A percentile compares a stretch with the other conserved stretches of the same genome.
Conservation (phyloP, 1,284 basidiomycete genomes). For the Tetrapyrgos nigripes region DNA sequence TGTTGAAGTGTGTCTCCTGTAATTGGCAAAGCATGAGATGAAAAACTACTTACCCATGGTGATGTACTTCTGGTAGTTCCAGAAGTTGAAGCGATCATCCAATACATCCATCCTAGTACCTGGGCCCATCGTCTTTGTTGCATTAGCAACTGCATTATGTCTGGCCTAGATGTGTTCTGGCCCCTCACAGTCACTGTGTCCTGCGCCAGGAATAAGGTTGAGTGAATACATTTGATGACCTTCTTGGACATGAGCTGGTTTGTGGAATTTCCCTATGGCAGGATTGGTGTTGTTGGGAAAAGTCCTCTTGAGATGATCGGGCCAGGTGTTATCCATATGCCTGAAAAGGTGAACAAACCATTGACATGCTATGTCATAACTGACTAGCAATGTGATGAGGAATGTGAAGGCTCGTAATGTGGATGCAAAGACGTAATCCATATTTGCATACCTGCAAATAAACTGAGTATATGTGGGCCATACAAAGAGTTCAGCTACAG, state of each 20-base stretch:
- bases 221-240: constrained; percentile 5
- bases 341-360: not conserved
- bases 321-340: not conserved
- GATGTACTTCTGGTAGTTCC: not conserved
- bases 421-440: not conserved
- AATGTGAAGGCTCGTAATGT: not conserved
- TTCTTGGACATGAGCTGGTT: not conserved
- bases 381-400: not conserved
- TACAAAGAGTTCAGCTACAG: too few relatives aligned
- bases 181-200: constrained; percentile 25
- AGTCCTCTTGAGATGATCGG: not conserved
- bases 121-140: constrained; percentile 29
- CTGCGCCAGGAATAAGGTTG: constrained; percentile 9
- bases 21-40: not conserved
- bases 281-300: not conserved
- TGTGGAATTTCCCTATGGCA: constrained; percentile 27
- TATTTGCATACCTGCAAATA: constrained; percentile 4
- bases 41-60: not conserved
- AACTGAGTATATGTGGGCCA: not conserved
- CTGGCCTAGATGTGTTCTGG: constrained; percentile 26
- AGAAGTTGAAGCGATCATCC: not conserved
- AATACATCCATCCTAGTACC: not conserved
- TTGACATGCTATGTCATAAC: constrained; percentile 2
- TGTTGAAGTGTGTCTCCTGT: not conserved
- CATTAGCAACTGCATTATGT: constrained; percentile 25